phyloP scores from a whole-genome alignment of 345 rosid species.

The Syzygium aqueum region DNA sequence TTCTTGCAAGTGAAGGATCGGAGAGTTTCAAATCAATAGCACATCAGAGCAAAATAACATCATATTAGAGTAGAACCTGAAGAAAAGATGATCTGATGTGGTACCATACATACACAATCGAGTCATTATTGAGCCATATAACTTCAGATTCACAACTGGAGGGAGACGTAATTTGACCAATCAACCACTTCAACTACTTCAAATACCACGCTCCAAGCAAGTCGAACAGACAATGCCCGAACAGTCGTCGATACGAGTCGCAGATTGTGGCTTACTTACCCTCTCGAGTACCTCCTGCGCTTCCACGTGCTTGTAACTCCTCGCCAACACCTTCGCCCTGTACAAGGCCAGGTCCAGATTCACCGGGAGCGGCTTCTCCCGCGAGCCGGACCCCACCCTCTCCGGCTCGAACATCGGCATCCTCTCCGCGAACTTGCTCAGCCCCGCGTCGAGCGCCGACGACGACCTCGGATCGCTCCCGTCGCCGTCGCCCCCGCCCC shows the following conservation, averaged over 20 bases:
- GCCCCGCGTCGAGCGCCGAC: constrained; percentile 45
- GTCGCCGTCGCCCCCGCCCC: constrained; percentile 1
- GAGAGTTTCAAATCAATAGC: not conserved
- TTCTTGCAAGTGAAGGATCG: not conserved
- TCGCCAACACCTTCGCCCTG: constrained; percentile 55
- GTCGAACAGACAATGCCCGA: not conserved
- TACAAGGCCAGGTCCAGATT: constrained; percentile 87
- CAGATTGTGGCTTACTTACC: constrained; percentile 22
- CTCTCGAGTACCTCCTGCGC: constrained; percentile 66
- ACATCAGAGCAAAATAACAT: not conserved
- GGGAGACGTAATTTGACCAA: not conserved
- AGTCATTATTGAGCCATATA: not conserved
- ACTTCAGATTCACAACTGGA: not conserved
- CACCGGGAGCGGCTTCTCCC: constrained; percentile 51
- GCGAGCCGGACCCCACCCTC: constrained; percentile 37
- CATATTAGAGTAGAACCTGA: not conserved
- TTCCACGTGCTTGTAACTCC: constrained; percentile 46
- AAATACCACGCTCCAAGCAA: not conserved
- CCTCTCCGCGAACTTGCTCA: constrained; percentile 67
- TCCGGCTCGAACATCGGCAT: constrained; percentile 87
- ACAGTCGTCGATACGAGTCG: not conserved
- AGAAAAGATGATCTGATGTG: not conserved
- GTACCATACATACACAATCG: not conserved
- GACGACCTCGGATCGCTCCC: constrained; percentile 13
- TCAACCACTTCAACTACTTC: not conserved